Conservation (phyloP, 176 grass and related monocot species). For the Zea luxurians region DNA sequence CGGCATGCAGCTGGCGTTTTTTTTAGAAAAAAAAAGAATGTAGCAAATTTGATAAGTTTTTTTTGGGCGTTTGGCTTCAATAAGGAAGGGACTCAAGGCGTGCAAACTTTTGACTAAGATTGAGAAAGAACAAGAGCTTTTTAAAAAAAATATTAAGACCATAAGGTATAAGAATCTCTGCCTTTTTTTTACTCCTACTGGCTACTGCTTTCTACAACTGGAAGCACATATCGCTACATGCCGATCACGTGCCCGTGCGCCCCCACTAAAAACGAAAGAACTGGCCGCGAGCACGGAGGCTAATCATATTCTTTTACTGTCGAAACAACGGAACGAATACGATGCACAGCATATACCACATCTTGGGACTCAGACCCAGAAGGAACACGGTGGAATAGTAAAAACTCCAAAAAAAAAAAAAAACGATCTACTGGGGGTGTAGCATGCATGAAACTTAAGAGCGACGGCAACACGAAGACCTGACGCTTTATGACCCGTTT, state of each 20-base stretch:
- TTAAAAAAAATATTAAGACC: background rate
- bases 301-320: background rate
- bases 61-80: no score
- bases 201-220: background rate
- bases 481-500: background rate
- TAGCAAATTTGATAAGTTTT: background rate
- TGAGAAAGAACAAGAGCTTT: background rate
- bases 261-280: background rate
- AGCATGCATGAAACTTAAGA: background rate
- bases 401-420: background rate
- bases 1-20: background rate
- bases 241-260: slow-evolving; percentile 30
- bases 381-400: background rate
- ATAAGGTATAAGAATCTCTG: slow-evolving; percentile 4
- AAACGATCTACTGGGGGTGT: background rate
- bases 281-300: background rate
- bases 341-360: background rate
- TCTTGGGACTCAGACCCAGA: background rate
- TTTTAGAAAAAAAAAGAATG: background rate
- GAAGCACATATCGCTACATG: slow-evolving; percentile 34
- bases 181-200: slow-evolving; percentile 15
- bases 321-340: background rate
- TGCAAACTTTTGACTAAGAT: slow-evolving; percentile 21
- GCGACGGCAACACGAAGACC: slow-evolving; percentile 16
- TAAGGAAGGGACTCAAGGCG: background rate